Percentiles rank a stretch among this genome's conserved stretches.
Conservation (phyloP, 768 basidiomycete genomes). For the Tricholoma flavovirens region DNA sequence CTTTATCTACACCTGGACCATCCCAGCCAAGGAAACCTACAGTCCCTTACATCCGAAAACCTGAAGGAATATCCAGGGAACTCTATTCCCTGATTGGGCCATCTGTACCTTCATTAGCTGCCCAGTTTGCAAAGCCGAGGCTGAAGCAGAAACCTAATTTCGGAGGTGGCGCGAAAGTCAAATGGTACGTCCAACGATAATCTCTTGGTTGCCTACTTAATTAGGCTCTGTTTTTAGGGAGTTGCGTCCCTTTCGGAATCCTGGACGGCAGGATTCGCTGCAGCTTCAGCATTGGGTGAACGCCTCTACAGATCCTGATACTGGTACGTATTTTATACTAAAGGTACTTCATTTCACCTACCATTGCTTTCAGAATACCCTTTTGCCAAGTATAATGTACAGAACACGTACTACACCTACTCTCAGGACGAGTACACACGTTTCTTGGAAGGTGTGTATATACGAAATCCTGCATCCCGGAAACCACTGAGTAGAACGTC, state of each 20-base stretch:
- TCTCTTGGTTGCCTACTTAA: background rate
- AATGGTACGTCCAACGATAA: slow-evolving; percentile 49
- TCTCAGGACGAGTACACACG: slow-evolving; percentile 82
- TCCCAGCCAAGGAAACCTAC: slow-evolving; percentile 43
- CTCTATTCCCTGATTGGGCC: slow-evolving; percentile 94
- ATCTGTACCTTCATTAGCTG: slow-evolving; percentile 78
- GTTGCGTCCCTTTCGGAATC: slow-evolving; percentile 67
- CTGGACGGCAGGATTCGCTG: slow-evolving; percentile 61
- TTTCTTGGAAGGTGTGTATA: slow-evolving; percentile 61
- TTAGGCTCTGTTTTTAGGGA: slow-evolving; percentile 48
- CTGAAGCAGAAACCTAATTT: slow-evolving; percentile 84
- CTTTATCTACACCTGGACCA: slow-evolving; percentile 35
- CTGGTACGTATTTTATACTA: slow-evolving; percentile 36
- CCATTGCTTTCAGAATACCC: slow-evolving; percentile 51
- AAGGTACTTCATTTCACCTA: background rate
- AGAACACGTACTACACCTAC: slow-evolving; percentile 61
- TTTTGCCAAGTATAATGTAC: slow-evolving; percentile 81
- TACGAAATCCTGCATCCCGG: background rate
- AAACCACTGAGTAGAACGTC: background rate
- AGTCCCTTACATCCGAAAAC: slow-evolving; percentile 49
- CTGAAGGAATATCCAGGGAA: slow-evolving; percentile 89
- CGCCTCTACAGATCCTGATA: slow-evolving; percentile 43
- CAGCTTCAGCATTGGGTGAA: slow-evolving; percentile 83
- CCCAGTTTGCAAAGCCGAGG: slow-evolving; percentile 73
- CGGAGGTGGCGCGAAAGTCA: slow-evolving; percentile 53